Conservation (phyloP, 257 asterid species). For the Dorcoceras hygrometricum region DNA sequence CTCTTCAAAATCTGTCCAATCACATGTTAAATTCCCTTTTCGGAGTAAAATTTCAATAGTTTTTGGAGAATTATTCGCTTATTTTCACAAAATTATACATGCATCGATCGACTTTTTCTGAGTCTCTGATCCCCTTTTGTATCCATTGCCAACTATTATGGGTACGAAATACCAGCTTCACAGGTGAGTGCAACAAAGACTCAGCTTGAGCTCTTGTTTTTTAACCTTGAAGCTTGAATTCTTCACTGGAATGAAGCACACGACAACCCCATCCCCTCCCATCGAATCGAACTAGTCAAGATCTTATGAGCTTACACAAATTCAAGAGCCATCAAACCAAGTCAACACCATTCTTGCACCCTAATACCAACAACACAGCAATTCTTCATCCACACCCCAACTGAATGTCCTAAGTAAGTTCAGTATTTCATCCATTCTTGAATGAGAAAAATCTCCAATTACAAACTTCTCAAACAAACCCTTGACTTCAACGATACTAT, state of each 20-base stretch:
- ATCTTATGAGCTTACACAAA: too few relatives aligned
- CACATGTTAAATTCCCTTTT: background rate
- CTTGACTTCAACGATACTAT: constrained; percentile 48
- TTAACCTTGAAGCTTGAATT: too few relatives aligned
- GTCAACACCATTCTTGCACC: background rate
- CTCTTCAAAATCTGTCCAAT: too few relatives aligned
- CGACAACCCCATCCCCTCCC: too few relatives aligned
- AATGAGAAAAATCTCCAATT: constrained; percentile 48
- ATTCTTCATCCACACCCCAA: constrained; percentile 34
- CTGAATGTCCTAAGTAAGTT: constrained; percentile 36
- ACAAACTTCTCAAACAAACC: constrained; percentile 45
- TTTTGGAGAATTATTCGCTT: background rate
- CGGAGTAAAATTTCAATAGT: background rate
- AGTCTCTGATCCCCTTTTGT: background rate
- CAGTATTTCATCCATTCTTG: constrained; percentile 44
- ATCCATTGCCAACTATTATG: background rate
- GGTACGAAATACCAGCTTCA: background rate
- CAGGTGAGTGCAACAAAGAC: background rate
- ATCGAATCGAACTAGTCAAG: too few relatives aligned
- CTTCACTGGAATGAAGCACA: too few relatives aligned
- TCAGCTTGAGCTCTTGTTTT: too few relatives aligned
- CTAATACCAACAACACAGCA: constrained; percentile 18
- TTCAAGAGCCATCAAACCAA: too few relatives aligned
- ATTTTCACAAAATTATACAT: background rate
- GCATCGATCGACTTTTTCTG: background rate